Percentiles rank a stretch among this genome's conserved stretches.
These are phyloP conservation scores for Ceratocystis destructans DNA, from an alignment of 2,329 filamentous ascomycete genomes.

Conservation along the genomic window DNA sequence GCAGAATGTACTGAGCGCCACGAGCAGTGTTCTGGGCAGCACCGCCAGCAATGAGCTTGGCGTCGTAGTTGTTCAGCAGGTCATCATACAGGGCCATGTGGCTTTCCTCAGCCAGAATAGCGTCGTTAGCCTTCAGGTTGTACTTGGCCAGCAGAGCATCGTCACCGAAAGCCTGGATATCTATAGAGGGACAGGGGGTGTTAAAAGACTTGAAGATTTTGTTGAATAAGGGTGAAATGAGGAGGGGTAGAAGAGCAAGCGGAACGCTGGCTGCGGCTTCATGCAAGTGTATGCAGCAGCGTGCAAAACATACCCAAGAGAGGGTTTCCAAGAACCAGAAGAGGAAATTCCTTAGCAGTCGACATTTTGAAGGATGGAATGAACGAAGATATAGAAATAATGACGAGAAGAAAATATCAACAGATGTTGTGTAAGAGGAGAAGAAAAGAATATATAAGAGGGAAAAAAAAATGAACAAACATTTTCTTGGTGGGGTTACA, in stretches of 20 bases:
- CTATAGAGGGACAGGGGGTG: slow-evolving; percentile 30
- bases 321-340: slow-evolving; percentile 93
- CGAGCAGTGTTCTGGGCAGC: slow-evolving; percentile 96
- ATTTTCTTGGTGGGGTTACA: slow-evolving; percentile 11
- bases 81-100: slow-evolving; percentile 87
- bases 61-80: slow-evolving; percentile 78
- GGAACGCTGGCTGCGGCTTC: background rate
- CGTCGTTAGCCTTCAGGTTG: slow-evolving; percentile 85
- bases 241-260: background rate
- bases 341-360: slow-evolving; percentile 63
- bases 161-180: slow-evolving; percentile 82
- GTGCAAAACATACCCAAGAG: slow-evolving; percentile 60
- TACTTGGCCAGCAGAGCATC: slow-evolving; percentile 84
- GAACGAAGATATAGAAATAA: background rate
- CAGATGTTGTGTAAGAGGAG: background rate
- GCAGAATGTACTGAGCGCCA: slow-evolving; percentile 91
- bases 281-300: background rate
- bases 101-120: slow-evolving; percentile 87
- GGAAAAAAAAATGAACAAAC: background rate
- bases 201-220: slow-evolving; percentile 1
- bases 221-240: background rate
- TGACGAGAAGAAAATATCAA: background rate
- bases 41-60: slow-evolving; percentile 88
- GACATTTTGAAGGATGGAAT: slow-evolving; percentile 44
- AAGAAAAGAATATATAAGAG: background rate